These are phyloP conservation scores for Coemansia sp. DNA, from an alignment of 192 early-diverging fungal genomes.

Conservation along the genomic window DNA sequence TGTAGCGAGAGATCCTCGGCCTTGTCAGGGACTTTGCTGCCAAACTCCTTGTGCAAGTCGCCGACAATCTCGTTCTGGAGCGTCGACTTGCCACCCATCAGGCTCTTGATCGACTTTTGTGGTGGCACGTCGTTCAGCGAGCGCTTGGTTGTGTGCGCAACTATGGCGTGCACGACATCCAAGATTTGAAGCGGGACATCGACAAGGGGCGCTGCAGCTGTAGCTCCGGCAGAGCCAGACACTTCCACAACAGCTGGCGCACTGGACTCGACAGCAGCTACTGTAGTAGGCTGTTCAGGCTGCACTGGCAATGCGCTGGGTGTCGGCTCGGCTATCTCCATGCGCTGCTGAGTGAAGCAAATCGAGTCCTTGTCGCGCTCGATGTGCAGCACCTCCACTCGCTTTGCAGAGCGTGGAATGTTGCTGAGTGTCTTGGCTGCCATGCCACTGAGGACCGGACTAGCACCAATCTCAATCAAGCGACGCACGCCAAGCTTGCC, in stretches of 20 bases:
- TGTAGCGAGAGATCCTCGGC: constrained; percentile 87
- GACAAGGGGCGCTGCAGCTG: constrained; percentile 54
- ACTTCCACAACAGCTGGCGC: not conserved
- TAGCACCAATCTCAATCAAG: constrained; percentile 86
- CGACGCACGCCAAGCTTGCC: constrained; percentile 71
- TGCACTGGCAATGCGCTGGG: not conserved
- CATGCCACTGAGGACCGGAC: constrained; percentile 87
- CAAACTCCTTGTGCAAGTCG: constrained; percentile 94
- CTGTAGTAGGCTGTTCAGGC: constrained; percentile 23
- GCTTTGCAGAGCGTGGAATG: not conserved
- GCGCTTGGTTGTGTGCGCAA: constrained; percentile 92
- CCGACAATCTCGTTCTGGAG: constrained; percentile 98
- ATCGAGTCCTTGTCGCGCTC: constrained; percentile 15
- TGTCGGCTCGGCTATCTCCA: not conserved
- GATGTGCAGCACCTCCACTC: constrained; percentile 10
- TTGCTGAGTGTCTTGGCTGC: constrained; percentile 61
- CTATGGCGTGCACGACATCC: constrained; percentile 76
- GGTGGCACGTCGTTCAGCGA: constrained; percentile 72
- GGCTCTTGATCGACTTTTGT: constrained; percentile 69
- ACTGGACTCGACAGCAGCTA: constrained; percentile 45
- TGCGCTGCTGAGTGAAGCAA: constrained; percentile 5
- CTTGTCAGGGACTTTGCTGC: constrained; percentile 82
- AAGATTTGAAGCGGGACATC: constrained; percentile 76
- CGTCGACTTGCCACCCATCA: constrained; percentile 88
- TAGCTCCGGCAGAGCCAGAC: not conserved